Percentiles rank a stretch among this genome's conserved stretches.
phyloP scores from a whole-genome alignment of 805 yeast genomes.

The Candida vartiovaarae region DNA sequence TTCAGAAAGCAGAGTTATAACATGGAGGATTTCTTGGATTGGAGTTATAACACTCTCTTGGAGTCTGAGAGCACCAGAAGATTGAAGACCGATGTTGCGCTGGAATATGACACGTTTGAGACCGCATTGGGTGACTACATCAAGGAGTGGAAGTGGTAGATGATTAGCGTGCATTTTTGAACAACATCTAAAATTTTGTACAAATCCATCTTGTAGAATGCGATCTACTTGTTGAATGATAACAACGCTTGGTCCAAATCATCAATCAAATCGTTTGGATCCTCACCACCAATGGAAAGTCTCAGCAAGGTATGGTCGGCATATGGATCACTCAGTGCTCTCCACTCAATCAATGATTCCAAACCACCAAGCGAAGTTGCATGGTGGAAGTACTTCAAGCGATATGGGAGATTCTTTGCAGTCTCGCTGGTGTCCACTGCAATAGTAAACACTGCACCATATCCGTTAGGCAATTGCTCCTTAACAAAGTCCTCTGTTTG shows the following conservation, averaged over 20 bases:
- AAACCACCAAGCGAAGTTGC: constrained; percentile 93
- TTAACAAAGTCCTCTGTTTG: constrained; percentile 65
- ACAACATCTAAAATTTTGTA: no score
- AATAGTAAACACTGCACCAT: constrained; percentile 72
- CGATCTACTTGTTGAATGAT: constrained; percentile 9
- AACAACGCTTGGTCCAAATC: constrained; percentile 60
- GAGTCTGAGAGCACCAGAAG: constrained; percentile 58
- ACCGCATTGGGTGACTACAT: constrained; percentile 21
- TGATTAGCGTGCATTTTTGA: not conserved
- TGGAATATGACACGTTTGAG: constrained; percentile 54
- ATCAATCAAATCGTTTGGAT: constrained; percentile 63
- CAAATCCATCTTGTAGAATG: no score
- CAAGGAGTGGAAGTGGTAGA: constrained; percentile 22
- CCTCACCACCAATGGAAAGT: constrained; percentile 76
- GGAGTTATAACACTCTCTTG: constrained; percentile 66
- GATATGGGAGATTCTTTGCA: constrained; percentile 61
- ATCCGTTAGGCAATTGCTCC: constrained; percentile 59
- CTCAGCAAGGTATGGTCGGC: constrained; percentile 57
- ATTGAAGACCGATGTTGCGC: constrained; percentile 65
- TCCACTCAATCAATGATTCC: constrained; percentile 88
- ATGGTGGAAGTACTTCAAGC: constrained; percentile 68
- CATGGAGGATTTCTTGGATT: constrained; percentile 91
- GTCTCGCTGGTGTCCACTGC: constrained; percentile 39
- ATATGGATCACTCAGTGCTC: constrained; percentile 60
- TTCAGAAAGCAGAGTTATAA: constrained; percentile 81